Percentiles rank a stretch among this genome's conserved stretches.
phyloP scores from a whole-genome alignment of 768 basidiomycete species.

The Suillus tomentosus region DNA sequence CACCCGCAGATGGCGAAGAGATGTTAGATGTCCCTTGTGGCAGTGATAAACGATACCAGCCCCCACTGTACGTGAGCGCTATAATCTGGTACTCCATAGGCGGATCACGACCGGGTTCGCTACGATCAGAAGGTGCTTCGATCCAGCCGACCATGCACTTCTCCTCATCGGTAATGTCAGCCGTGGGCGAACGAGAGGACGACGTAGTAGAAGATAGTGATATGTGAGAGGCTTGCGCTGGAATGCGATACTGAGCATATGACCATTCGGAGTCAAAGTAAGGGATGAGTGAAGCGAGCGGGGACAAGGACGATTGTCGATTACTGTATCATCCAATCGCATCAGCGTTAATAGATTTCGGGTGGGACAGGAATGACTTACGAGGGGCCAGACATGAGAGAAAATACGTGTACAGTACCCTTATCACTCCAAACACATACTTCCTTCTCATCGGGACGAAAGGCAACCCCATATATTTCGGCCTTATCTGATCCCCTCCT shows the following conservation, averaged over 20 bases:
- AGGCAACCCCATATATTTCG: conserved; percentile 87
- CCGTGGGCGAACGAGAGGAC: conserved; percentile 51
- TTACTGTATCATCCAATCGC: conserved; percentile 51
- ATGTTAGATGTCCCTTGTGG: conserved; percentile 38
- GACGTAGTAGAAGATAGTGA: conserved; percentile 73
- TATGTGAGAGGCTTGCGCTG: conserved; percentile 80
- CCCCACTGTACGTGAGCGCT: conserved; percentile 85
- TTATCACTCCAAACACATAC: conserved; percentile 95
- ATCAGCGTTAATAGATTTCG: conserved; percentile 11
- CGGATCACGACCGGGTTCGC: conserved; percentile 27
- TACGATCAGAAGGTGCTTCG: conserved; percentile 43
- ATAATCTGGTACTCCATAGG: conserved; percentile 70
- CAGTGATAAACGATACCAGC: conserved; percentile 85
- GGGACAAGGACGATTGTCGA: conserved; percentile 81
- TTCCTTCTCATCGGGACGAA: conserved; percentile 83
- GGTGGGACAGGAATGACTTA: conserved; percentile 41
- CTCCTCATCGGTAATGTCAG: conserved; percentile 77
- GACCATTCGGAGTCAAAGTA: conserved; percentile 98
- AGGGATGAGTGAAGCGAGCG: conserved; percentile 76
- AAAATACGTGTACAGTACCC: conserved; percentile 90
- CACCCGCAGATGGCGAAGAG: conserved; percentile 16
- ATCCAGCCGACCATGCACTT: conserved; percentile 90
- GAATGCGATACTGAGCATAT: conserved; percentile 90
- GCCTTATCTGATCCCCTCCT: conserved; percentile 88
- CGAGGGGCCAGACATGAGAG: conserved; percentile 68